Evolutionary conservation across 345 rosid genomes (phyloP), one percentile per base, ranked within the genome.

Genomic region (Syzygium aromaticum): DNA sequence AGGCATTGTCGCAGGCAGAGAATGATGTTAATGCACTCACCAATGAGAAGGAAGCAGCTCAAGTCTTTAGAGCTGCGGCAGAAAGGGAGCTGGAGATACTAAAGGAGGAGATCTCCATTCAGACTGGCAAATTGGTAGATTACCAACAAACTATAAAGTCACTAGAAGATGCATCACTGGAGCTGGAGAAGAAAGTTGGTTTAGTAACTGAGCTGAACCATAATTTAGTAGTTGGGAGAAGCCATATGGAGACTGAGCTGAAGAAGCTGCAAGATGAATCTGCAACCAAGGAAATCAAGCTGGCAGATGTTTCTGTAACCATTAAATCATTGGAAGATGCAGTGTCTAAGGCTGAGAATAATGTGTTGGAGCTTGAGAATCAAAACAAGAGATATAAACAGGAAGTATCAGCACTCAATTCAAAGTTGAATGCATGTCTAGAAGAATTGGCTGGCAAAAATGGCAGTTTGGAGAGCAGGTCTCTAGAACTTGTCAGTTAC

Each of bases 31-130:
- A 92, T 59, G 88, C 89, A 77, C 91, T 95, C 54, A 88, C 90
- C 83, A 94, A 87, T 89, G 98, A 93, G 91, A 94, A 93, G 89
- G 97, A 96, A 90, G 98, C 93, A 90, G 93, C 92, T 90, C 94
- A 92, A 88, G 89, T 88, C 87, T 86, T 92, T 87, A 90, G 91
- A 88, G 92, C 92, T 89, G 89, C 91, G 64, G 88, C 92, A 67
- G 95, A 90, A 90, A 88, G 87, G 57, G 97, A 96, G 84, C 89
- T 93, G 54, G 97, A 91, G 92, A 92, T 89, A 90, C 54, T 91
- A 88, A 92, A 88, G 89, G 92, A 91, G 84, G 97, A 92, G 89
- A 85, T 89, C 89, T 87, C 92, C 46, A 30, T 85, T 86, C 97
- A 95, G 90, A 92, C 90, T 61, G 88, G 88, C 88, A 91, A 91